phyloP scores from a whole-genome alignment of 1,284 basidiomycete genomes.

The Trichosporon faecale region DNA sequence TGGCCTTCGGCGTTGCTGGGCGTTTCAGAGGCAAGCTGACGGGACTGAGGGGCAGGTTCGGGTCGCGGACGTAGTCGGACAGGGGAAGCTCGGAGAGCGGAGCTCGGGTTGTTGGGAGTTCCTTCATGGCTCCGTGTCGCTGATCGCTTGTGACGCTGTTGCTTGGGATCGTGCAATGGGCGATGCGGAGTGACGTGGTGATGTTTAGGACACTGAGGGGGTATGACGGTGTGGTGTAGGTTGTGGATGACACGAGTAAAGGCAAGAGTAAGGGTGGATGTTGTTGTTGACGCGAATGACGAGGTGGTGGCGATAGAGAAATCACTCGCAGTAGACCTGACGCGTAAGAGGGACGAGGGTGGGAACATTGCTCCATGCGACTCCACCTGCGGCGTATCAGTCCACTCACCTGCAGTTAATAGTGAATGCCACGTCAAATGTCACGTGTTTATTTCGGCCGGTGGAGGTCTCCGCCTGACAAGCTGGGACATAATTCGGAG shows the following conservation, averaged over 20 bases:
- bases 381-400: neutral
- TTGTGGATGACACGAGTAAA: neutral
- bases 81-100: conserved; percentile 18
- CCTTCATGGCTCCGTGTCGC: neutral
- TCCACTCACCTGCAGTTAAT: neutral
- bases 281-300: neutral
- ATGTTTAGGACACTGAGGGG: too few species aligned
- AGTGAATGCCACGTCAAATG: neutral
- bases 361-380: conserved; percentile 1
- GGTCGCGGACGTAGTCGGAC: conserved; percentile 18
- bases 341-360: neutral
- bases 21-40: conserved; percentile 25
- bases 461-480: neutral
- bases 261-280: neutral
- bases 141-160: neutral
- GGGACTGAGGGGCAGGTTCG: conserved; percentile 13
- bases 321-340: neutral
- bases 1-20: conserved; percentile 11
- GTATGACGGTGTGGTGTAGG: neutral
- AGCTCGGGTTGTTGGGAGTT: neutral
- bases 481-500: neutral
- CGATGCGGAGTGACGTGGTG: too few species aligned
- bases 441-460: neutral
- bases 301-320: neutral
- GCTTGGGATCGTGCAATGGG: neutral